Evolutionary conservation across 2,329 filamentous ascomycete species (phyloP).

Genomic region (Capronia americana): DNA sequence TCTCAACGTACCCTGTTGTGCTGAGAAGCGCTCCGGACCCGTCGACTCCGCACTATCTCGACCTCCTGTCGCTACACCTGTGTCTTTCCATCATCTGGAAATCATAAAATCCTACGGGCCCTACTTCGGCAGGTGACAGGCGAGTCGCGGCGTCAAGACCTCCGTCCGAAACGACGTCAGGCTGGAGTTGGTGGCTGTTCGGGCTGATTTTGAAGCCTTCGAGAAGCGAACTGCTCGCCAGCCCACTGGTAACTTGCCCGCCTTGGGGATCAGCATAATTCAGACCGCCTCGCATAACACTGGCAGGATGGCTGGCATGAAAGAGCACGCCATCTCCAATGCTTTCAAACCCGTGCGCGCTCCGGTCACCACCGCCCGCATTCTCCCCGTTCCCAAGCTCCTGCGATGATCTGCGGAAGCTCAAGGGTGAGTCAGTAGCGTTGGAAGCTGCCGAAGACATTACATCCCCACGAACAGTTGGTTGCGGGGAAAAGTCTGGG

Average conservation of each 20-base stretch:
- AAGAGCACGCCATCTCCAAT: not conserved
- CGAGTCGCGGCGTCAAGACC: not conserved
- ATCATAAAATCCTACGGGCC: conserved; percentile 1
- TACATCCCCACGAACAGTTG: conserved; percentile 8
- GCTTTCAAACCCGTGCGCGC: not conserved
- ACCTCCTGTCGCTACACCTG: not conserved
- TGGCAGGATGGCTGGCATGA: not conserved
- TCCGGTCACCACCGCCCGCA: not conserved
- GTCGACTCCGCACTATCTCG: not conserved
- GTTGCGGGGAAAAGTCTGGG: conserved; percentile 15
- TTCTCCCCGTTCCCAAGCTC: conserved; percentile 3
- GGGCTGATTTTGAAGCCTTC: conserved; percentile 6
- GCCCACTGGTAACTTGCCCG: not conserved
- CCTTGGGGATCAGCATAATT: not conserved
- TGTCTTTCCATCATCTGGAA: conserved; percentile 13
- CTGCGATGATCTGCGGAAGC: conserved; percentile 9
- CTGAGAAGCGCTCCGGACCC: not conserved
- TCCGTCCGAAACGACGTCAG: not conserved
- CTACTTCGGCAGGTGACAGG: not conserved
- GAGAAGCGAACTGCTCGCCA: conserved; percentile 4
- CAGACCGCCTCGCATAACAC: not conserved
- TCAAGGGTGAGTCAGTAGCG: conserved; percentile 13
- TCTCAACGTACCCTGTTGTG: not conserved
- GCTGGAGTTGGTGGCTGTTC: not conserved
- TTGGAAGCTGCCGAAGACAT: conserved; percentile 8